Conservation (phyloP, 2,329 filamentous ascomycete genomes). For the Phyllosticta citrichinensis region DNA sequence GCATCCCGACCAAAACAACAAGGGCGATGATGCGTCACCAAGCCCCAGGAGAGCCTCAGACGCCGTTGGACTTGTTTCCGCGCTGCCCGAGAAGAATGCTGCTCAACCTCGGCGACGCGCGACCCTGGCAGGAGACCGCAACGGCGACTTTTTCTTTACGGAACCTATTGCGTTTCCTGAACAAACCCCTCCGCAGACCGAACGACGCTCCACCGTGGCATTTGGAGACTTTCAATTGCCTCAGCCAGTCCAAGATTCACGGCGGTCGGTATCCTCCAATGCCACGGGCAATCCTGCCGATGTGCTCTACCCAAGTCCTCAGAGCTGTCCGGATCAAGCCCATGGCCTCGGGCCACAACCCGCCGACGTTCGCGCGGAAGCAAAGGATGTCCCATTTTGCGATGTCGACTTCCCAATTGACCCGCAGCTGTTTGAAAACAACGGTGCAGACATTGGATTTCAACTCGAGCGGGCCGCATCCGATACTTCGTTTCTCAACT, state of each 20-base stretch:
- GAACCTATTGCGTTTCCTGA: background rate
- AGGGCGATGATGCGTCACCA: background rate
- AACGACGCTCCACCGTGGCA: background rate
- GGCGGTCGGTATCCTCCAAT: background rate
- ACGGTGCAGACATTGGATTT: background rate
- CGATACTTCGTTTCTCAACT: background rate
- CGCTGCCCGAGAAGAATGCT: background rate
- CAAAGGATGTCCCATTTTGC: background rate
- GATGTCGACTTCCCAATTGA: slow-evolving; percentile 5
- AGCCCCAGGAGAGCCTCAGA: background rate
- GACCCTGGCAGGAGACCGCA: background rate
- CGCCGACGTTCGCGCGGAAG: background rate
- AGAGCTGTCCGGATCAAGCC: slow-evolving; percentile 3
- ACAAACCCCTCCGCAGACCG: background rate
- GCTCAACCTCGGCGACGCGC: background rate
- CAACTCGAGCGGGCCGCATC: background rate
- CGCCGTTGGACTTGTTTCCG: background rate
- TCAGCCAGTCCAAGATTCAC: background rate
- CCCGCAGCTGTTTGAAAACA: slow-evolving; percentile 5
- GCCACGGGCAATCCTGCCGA: background rate
- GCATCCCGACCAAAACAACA: slow-evolving; percentile 15
- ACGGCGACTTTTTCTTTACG: background rate
- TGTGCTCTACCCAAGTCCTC: slow-evolving; percentile 5
- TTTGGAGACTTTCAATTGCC: background rate
- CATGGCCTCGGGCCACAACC: background rate